A percentile compares a stretch with the other conserved stretches of the same genome.
Evolutionary conservation across 1,284 basidiomycete genomes (phyloP).

Genomic region (Agaricales sp.): DNA sequence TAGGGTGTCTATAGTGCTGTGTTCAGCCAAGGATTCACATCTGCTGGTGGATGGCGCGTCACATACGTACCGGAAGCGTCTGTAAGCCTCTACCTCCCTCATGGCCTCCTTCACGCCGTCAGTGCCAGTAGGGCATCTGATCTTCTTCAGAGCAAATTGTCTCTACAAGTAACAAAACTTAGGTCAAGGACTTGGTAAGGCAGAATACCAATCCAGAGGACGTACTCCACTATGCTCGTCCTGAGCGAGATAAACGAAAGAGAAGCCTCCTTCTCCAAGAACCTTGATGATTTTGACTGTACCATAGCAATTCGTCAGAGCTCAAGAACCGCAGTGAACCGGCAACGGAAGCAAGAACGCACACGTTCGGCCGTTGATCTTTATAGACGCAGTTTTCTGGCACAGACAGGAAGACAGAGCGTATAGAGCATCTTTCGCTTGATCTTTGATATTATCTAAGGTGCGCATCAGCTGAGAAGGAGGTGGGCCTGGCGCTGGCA

Average conservation of each 20-base stretch:
- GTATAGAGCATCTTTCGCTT: constrained; percentile 70
- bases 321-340: neutral
- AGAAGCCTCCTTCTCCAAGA: constrained; percentile 92
- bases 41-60: constrained; percentile 4
- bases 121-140: constrained; percentile 74
- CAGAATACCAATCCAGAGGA: constrained; percentile 8
- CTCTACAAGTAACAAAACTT: constrained; percentile 31
- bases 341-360: constrained; percentile 21
- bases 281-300: constrained; percentile 82
- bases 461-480: constrained; percentile 22
- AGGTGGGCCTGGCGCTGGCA: neutral
- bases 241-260: constrained; percentile 88
- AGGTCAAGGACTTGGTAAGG: neutral
- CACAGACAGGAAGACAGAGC: constrained; percentile 73
- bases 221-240: constrained; percentile 74
- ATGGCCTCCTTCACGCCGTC: constrained; percentile 80
- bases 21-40: too few species aligned
- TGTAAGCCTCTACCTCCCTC: constrained; percentile 86
- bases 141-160: constrained; percentile 92
- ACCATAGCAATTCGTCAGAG: constrained; percentile 1
- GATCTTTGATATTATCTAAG: constrained; percentile 59
- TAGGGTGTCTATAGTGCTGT: constrained; percentile 63
- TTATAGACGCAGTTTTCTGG: constrained; percentile 73
- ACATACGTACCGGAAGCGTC: constrained; percentile 72
- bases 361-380: constrained; percentile 92